These are phyloP conservation scores for Schizosaccharomyces japonicus DNA, from an alignment of 805 yeast species.

Conservation along the genomic window DNA sequence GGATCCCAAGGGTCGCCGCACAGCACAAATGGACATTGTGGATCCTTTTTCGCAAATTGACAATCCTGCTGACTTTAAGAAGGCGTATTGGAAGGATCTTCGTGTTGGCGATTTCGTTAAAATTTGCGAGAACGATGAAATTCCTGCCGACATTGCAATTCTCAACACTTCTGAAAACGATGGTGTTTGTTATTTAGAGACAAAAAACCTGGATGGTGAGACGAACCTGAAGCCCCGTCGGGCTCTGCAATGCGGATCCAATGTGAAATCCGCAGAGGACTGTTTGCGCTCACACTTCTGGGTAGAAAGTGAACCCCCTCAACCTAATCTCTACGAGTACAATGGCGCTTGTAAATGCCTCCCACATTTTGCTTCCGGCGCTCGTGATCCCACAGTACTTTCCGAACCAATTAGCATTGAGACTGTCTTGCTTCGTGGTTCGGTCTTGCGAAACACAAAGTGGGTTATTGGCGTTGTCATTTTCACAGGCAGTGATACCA, in stretches of 20 bases:
- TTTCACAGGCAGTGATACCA: constrained; percentile 57
- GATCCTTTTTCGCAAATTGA: neutral
- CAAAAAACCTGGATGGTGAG: constrained; percentile 53
- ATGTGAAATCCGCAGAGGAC: constrained; percentile 32
- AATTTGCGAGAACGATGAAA: constrained; percentile 43
- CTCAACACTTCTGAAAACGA: constrained; percentile 49
- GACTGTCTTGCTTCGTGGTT: constrained; percentile 48
- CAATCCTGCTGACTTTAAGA: constrained; percentile 22
- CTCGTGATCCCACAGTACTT: constrained; percentile 16
- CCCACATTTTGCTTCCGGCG: constrained; percentile 17
- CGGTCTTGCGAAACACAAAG: constrained; percentile 45
- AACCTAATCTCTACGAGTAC: constrained; percentile 36
- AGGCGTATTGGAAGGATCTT: constrained; percentile 45
- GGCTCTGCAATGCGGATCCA: constrained; percentile 33
- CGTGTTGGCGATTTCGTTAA: constrained; percentile 53
- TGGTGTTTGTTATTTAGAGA: constrained; percentile 44
- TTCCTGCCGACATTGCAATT: constrained; percentile 54
- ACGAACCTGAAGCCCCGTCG: constrained; percentile 42
- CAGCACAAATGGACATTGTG: too few species aligned
- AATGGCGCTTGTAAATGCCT: constrained; percentile 32
- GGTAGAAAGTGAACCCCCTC: constrained; percentile 55
- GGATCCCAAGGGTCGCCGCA: constrained; percentile 3
- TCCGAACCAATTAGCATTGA: constrained; percentile 37
- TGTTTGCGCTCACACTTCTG: constrained; percentile 33
- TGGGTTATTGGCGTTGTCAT: constrained; percentile 55